Base-by-base conservation (phyloP, 441 rosid genomes). In the Populus trichocarpa region DNA sequence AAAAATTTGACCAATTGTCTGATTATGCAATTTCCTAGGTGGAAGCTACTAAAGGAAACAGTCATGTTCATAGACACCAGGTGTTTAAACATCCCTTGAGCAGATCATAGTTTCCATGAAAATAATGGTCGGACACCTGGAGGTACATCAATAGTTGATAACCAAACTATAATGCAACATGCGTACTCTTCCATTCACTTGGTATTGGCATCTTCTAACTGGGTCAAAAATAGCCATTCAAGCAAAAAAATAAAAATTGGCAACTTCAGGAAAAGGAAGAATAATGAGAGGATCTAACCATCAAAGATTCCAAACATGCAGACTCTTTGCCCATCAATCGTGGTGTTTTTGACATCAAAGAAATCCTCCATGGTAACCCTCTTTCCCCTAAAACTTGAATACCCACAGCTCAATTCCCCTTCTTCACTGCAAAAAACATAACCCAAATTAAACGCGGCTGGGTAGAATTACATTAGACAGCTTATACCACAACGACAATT, bases 231-330 rank as follows among this genome's bases (percentile, higher is more conserved):
- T 20, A 67, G 7, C 59, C 18, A 68, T 26, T 67, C 33, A 50
- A 50, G 20, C 23, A 70, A 46, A 66, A 61, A 67, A 16, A 33
- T 42, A 26, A 67, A 8, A 53, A 38, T 25, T 30, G 46, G 23
- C 12, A 77, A 70, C 65, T 5, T 6, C 66, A 9, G 12, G 20
- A 32, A n/a, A 40, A 78, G 26, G 72, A 68, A 72, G 33, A 23
- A 67, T 5, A n/a, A 73, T 64, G 69, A 80, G 73, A 72, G 59
- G 75, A 78, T 75, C 95, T 85, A 82, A 94, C 98, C 99, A 87
- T 97, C 98, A 82, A 97, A 97, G 40, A 94, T 90, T 79, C 98
- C 98, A 84, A 96, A 96, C 97, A 94, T 89, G 93, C 84, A 90
- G 81, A 94, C 92, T 69, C 87, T 77, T 85, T 88, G 78, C 75